These are phyloP conservation scores for Cymbopogon citratus DNA, from an alignment of 176 grass and related monocot species.

Conservation along the genomic window DNA sequence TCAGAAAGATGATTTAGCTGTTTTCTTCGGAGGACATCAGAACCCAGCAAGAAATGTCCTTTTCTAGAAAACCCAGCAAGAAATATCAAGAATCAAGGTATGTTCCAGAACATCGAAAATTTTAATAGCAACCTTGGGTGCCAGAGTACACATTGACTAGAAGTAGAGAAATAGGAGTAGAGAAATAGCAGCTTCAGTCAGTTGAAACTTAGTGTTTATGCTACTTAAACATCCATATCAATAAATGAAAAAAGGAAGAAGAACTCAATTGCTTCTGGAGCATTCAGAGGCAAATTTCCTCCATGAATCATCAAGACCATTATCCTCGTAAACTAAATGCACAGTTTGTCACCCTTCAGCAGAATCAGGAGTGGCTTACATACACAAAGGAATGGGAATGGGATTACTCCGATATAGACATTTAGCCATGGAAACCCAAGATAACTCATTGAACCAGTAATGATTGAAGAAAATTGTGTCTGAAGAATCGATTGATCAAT, in stretches of 20 bases:
- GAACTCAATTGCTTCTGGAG: not conserved
- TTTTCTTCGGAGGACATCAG: not conserved
- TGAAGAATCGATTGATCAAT: not conserved
- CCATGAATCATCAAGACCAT: not conserved
- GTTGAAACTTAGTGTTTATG: not conserved
- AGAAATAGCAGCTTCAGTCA: not conserved
- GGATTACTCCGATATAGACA: not conserved
- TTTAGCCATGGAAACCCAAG: not conserved
- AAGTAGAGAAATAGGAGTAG: too few species aligned
- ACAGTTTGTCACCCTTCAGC: not conserved
- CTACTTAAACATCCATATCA: not conserved
- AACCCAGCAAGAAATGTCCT: not conserved
- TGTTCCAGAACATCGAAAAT: not conserved
- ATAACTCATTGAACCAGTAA: not conserved
- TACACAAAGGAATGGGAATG: not conserved
- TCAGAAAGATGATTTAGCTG: not conserved
- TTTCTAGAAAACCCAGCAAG: too few species aligned
- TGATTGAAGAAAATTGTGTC: not conserved
- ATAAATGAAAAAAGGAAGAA: not conserved
- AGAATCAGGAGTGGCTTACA: not conserved
- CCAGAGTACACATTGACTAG: not conserved
- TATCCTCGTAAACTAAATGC: not conserved
- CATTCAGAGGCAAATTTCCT: not conserved
- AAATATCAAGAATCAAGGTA: not conserved
- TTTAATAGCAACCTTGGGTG: not conserved